phyloP scores from a whole-genome alignment of 768 basidiomycete species.

The Mycena olivaceomarginata region DNA sequence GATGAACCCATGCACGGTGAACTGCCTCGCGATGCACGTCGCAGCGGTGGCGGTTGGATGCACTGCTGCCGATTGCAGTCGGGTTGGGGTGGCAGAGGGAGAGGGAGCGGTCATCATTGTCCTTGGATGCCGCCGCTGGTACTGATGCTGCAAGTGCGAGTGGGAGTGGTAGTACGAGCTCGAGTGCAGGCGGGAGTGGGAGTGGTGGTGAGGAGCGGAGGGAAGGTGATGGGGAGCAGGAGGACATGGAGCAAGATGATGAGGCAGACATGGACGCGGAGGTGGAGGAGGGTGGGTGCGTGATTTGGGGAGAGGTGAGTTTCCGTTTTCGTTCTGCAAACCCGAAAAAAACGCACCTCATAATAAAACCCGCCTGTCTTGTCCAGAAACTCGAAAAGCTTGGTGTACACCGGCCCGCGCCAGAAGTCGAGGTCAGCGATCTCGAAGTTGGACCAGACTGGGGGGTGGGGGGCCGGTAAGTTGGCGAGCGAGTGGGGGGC shows the following conservation, averaged over 20 bases:
- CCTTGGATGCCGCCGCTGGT: background rate
- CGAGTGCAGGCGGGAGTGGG: background rate
- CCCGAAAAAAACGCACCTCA: too few relatives aligned
- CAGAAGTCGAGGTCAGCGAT: too few relatives aligned
- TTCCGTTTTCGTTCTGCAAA: background rate
- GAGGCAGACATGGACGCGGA: slow-evolving; percentile 6
- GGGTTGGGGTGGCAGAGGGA: background rate
- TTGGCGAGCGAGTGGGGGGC: too few relatives aligned
- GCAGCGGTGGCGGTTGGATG: slow-evolving; percentile 42
- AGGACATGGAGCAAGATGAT: background rate
- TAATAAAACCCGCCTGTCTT: too few relatives aligned
- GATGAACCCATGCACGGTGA: slow-evolving; percentile 39
- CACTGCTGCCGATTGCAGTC: slow-evolving; percentile 35
- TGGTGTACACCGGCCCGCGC: too few relatives aligned
- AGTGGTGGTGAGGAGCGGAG: background rate
- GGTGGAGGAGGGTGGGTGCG: slow-evolving; percentile 22
- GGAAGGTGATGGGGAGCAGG: background rate
- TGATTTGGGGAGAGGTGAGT: slow-evolving; percentile 40
- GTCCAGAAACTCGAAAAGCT: too few relatives aligned
- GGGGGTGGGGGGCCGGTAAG: too few relatives aligned
- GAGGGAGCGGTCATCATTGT: background rate
- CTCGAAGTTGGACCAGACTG: too few relatives aligned
- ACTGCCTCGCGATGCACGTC: slow-evolving; percentile 41
- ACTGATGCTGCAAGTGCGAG: background rate
- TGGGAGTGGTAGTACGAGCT: background rate